Conservation (phyloP, 306 rosid species). For the Quercus berberidifolia region DNA sequence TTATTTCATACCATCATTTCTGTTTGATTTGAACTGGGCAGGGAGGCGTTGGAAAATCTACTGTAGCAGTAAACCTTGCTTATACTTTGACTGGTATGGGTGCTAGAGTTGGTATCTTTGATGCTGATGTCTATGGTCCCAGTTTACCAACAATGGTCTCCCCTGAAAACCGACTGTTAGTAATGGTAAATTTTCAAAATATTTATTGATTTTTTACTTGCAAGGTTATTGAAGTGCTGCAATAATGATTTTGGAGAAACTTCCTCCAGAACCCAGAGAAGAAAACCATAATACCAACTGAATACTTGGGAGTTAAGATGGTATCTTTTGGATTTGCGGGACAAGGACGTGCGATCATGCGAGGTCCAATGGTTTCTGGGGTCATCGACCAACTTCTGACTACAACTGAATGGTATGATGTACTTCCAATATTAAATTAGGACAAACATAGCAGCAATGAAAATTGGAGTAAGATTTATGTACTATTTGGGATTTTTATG, state of each 20-base stretch:
- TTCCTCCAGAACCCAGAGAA: conserved; percentile 73
- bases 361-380: conserved; percentile 99
- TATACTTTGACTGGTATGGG: conserved; percentile 98
- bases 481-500: neutral
- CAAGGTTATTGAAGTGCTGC: conserved; percentile 15
- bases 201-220: conserved; percentile 7
- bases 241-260: conserved; percentile 24
- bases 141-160: conserved; percentile 99
- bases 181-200: conserved; percentile 56
- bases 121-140: conserved; percentile 98
- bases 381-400: conserved; percentile 92
- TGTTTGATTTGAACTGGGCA: conserved; percentile 31
- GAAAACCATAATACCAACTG: conserved; percentile 87
- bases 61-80: conserved; percentile 92
- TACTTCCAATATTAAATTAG: conserved; percentile 4
- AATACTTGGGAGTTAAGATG: conserved; percentile 90
- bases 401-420: conserved; percentile 78
- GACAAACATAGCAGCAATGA: neutral
- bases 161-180: conserved; percentile 81
- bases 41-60: conserved; percentile 99
- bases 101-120: conserved; percentile 96
- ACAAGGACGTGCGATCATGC: conserved; percentile 97
- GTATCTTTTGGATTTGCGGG: conserved; percentile 97
- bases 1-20: conserved; percentile 2
- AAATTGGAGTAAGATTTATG: neutral